These are phyloP conservation scores for Malassezia yamatoensis DNA, from an alignment of 1,284 basidiomycete species.

Conservation along the genomic window DNA sequence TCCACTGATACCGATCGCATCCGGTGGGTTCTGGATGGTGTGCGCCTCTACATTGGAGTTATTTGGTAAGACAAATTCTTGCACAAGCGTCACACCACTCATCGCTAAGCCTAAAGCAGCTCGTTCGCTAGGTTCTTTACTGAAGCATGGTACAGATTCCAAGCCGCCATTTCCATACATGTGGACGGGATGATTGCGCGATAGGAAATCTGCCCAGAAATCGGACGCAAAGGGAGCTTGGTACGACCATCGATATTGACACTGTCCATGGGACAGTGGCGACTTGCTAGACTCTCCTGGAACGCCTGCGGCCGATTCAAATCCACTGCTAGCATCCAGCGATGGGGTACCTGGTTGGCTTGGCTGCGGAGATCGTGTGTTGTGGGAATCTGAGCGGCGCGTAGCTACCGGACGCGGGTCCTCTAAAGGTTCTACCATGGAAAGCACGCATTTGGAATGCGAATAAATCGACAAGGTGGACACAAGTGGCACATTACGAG, in stretches of 20 bases:
- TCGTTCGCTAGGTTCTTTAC: conserved; percentile 45
- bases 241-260: conserved; percentile 38
- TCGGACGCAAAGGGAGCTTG: conserved; percentile 47
- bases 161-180: conserved; percentile 26
- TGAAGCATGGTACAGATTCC: conserved; percentile 29
- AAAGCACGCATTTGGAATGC: conserved; percentile 44
- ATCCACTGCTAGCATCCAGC: background rate
- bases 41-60: conserved; percentile 2
- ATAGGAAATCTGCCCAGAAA: conserved; percentile 47
- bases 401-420: conserved; percentile 35
- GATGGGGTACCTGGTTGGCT: background rate
- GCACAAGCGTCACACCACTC: conserved; percentile 45
- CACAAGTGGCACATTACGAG: conserved; percentile 30
- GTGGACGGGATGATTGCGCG: conserved; percentile 44
- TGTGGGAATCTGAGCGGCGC: conserved; percentile 20
- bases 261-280: background rate
- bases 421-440: conserved; percentile 42
- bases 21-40: conserved; percentile 11
- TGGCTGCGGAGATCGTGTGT: conserved; percentile 3
- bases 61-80: conserved; percentile 47
- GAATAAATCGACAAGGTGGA: conserved; percentile 48
- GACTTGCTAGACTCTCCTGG: background rate
- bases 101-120: conserved; percentile 44
- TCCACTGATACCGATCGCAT: conserved; percentile 24
- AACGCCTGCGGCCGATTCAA: background rate